Conservation (phyloP, 2,329 filamentous ascomycete genomes). For the Aspergillus sp. region DNA sequence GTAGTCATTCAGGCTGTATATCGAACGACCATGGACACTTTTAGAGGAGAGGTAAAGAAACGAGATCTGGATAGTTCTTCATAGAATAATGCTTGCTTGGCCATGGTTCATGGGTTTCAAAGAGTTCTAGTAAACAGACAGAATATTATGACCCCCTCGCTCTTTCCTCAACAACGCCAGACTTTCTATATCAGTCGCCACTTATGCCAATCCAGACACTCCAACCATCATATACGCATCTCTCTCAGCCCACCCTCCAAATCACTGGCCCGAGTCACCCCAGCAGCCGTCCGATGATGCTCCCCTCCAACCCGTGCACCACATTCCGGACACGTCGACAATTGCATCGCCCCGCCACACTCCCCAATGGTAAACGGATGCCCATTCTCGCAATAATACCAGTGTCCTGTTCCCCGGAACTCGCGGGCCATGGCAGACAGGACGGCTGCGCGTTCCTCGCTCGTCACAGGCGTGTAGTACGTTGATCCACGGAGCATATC, state of each 20-base stretch:
- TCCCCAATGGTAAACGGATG: constrained; percentile 62
- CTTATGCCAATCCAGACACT: no score
- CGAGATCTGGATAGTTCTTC: no score
- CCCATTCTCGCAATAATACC: constrained; percentile 42
- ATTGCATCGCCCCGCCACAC: constrained; percentile 66
- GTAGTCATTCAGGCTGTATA: no score
- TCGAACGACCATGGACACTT: no score
- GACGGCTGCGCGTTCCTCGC: constrained; percentile 53
- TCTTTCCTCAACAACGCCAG: no score
- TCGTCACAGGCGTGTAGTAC: constrained; percentile 52
- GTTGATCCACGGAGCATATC: constrained; percentile 47
- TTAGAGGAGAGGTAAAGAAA: no score
- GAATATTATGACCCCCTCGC: no score
- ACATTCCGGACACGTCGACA: constrained; percentile 63
- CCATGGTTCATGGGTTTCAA: no score
- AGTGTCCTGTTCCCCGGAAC: constrained; percentile 53
- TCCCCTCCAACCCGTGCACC: constrained; percentile 56
- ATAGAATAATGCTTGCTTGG: no score
- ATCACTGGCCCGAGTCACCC: constrained; percentile 60
- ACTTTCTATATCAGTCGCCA: no score
- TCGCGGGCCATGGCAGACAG: constrained; percentile 53
- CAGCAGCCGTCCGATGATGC: constrained; percentile 50
- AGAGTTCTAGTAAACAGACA: no score
- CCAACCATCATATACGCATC: background rate
- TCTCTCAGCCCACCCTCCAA: constrained; percentile 39